Conservation (phyloP, 2,329 filamentous ascomycete species). For the Trichoderma afroharzianum region DNA sequence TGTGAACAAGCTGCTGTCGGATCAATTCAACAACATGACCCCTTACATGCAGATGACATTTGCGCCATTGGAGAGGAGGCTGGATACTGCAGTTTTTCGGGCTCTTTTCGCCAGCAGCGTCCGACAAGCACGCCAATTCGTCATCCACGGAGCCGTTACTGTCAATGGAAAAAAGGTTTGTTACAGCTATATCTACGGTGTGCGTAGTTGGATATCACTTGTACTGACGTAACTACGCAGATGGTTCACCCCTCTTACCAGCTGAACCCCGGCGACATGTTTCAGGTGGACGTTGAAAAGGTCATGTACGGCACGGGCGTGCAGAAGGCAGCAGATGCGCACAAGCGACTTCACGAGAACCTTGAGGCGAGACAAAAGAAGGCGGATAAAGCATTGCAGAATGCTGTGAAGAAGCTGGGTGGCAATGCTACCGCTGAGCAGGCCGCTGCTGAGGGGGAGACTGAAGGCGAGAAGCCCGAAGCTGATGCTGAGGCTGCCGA, state of each 20-base stretch:
- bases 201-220: background rate
- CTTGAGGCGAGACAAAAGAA: conserved; percentile 28
- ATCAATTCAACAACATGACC: conserved; percentile 49
- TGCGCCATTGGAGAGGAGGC: conserved; percentile 80
- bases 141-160: conserved; percentile 86
- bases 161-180: conserved; percentile 93
- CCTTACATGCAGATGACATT: conserved; percentile 98
- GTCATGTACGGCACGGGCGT: conserved; percentile 85
- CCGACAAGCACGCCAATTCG: conserved; percentile 89
- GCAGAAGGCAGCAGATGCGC: conserved; percentile 50
- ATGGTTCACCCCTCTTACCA: conserved; percentile 91
- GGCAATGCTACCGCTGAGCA: conserved; percentile 18
- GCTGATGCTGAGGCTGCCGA: conserved; percentile 21
- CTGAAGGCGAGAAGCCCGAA: conserved; percentile 19
- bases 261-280: conserved; percentile 96
- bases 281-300: conserved; percentile 85
- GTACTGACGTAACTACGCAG: conserved; percentile 43
- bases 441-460: conserved; percentile 12
- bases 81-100: conserved; percentile 93
- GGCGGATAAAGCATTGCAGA: conserved; percentile 26
- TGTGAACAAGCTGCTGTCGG: conserved; percentile 32
- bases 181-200: background rate
- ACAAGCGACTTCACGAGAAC: conserved; percentile 25
- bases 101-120: conserved; percentile 92
- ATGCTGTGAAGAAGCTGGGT: conserved; percentile 19